phyloP scores from a whole-genome alignment of 345 rosid species.

The Theobroma cacao region DNA sequence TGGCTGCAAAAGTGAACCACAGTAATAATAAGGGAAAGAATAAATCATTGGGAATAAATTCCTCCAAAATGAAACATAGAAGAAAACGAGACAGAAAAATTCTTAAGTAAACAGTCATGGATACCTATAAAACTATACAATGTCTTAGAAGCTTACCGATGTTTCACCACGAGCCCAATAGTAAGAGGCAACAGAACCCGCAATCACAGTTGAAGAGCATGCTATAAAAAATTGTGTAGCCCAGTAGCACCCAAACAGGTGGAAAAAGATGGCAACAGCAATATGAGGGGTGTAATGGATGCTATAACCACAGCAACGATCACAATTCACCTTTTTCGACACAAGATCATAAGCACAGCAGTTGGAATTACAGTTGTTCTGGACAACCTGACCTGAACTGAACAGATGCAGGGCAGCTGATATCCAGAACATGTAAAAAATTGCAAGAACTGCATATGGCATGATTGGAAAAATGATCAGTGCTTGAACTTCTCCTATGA shows the following conservation, averaged over 20 bases:
- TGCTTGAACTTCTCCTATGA: slow-evolving; percentile 95
- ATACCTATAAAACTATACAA: background rate
- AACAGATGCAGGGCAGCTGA: slow-evolving; percentile 87
- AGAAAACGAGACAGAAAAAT: background rate
- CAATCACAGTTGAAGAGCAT: slow-evolving; percentile 80
- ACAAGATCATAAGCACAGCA: slow-evolving; percentile 91
- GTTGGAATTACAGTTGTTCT: slow-evolving; percentile 74
- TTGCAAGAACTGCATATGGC: slow-evolving; percentile 69
- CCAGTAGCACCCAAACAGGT: slow-evolving; percentile 95
- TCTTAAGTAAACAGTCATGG: background rate
- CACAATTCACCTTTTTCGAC: slow-evolving; percentile 78
- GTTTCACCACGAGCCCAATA: slow-evolving; percentile 94
- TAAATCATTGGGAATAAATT: background rate
- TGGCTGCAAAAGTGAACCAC: slow-evolving; percentile 52
- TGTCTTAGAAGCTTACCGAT: slow-evolving; percentile 48
- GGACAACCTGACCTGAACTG: slow-evolving; percentile 85
- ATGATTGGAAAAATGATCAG: slow-evolving; percentile 83
- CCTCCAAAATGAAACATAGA: background rate
- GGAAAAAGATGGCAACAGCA: slow-evolving; percentile 82
- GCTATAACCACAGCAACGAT: slow-evolving; percentile 86
- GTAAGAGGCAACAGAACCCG: slow-evolving; percentile 94
- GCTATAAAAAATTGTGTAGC: slow-evolving; percentile 91
- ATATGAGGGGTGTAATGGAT: slow-evolving; percentile 93
- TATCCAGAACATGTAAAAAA: slow-evolving; percentile 95
- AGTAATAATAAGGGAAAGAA: slow-evolving; percentile 10